Evolutionary conservation across 768 basidiomycete species (phyloP).

Genomic region (Termitomyces sp.): DNA sequence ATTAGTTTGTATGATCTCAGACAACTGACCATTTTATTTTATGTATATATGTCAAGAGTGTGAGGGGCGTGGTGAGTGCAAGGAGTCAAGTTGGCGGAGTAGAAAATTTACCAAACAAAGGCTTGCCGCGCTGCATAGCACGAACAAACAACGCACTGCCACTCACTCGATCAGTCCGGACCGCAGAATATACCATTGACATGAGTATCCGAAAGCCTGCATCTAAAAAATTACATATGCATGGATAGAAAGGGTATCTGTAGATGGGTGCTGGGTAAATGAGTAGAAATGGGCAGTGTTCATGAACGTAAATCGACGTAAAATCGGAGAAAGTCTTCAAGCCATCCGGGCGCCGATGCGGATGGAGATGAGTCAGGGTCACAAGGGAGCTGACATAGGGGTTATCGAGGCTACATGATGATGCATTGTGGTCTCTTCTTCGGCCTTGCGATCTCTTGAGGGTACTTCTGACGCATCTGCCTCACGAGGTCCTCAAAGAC

Average conservation of each 20-base stretch:
- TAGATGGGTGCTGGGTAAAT: slow-evolving; percentile 16
- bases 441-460: slow-evolving; percentile 27
- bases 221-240: slow-evolving; percentile 13
- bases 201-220: slow-evolving; percentile 3
- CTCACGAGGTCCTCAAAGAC: slow-evolving; percentile 74
- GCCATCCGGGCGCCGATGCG: not conserved
- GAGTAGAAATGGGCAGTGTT: slow-evolving; percentile 14
- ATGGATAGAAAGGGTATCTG: slow-evolving; percentile 14
- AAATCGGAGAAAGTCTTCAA: not conserved
- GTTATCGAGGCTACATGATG: slow-evolving; percentile 31
- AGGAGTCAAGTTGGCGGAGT: slow-evolving; percentile 14
- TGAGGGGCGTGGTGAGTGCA: slow-evolving; percentile 16
- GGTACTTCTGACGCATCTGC: slow-evolving; percentile 69
- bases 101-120: slow-evolving; percentile 19
- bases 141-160: slow-evolving; percentile 22
- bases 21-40: slow-evolving; percentile 22
- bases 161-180: slow-evolving; percentile 4
- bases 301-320: slow-evolving; percentile 10
- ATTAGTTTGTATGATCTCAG: not conserved
- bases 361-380: not conserved
- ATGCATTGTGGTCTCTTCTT: slow-evolving; percentile 24
- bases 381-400: slow-evolving; percentile 3
- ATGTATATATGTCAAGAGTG: slow-evolving; percentile 9
- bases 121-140: slow-evolving; percentile 14
- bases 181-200: slow-evolving; percentile 1